Base-by-base conservation (phyloP, 202 grass and related monocot genomes). In the Panicum virgatum region DNA sequence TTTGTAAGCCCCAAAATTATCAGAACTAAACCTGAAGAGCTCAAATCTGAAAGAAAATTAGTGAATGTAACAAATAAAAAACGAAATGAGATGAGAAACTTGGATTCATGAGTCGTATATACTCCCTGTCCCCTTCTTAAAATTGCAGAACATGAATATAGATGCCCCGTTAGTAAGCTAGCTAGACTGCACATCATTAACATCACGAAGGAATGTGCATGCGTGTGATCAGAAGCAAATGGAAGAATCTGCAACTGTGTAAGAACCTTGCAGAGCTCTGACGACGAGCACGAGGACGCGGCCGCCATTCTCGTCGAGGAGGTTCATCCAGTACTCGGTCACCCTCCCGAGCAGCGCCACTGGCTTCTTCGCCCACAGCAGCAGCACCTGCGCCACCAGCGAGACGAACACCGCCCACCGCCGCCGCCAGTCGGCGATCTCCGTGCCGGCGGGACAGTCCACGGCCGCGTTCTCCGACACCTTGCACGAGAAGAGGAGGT, bases 371-470 rank as follows among this genome's bases (percentile, higher is more conserved):
- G n/a, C 66, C 67, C 56, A 70, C 57, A 90, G 59, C 59, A 97
- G 86, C 38, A 91, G 39, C 84, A 79, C 83, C 76, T 94, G 94
- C 83, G 86, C 68, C 9, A 89, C 44, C 57, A 97, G 84, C 29
- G 94, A 97, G 74, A 94, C 25, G 66, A 92, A 82, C 12, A 97
- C 43, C 0, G 75, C 94, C 92, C 90, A 92, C 64, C 90, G 86
- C 11, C 86, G 84, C 47, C 78, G 53, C 53, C 46, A 59, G 47
- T 85, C 62, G 12, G 72, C 69, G 12, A 92, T 84, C 72, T 87
- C 86, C 5, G 83, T 86, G 57, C 63, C 92, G n/a, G 57, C 27
- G 20, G 90, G 88, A 36, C 92, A 92, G 54, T 92, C 88, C 26
- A 97, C 70, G 5, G 88, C 81, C 13, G 25, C 78, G 80, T 97